Conservation (phyloP, 495 filamentous ascomycete genomes). For the Trypethelium eluteriae region DNA sequence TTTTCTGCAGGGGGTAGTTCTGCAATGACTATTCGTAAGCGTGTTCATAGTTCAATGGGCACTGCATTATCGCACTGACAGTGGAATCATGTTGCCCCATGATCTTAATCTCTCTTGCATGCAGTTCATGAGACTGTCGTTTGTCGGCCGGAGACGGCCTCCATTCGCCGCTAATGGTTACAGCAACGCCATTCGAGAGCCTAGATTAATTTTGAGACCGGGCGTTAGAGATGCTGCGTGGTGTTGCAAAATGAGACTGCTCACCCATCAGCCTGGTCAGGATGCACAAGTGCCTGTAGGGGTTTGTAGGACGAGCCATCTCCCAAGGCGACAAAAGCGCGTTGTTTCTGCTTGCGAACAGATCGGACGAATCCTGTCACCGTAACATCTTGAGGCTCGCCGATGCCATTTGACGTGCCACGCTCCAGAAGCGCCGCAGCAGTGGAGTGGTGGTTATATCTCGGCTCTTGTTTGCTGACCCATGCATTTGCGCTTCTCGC, state of each 20-base stretch:
- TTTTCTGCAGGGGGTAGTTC: constrained; percentile 88
- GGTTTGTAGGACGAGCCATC: constrained; percentile 78
- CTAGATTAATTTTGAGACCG: constrained; percentile 37
- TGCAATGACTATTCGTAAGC: constrained; percentile 32
- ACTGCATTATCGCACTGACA: constrained; percentile 31
- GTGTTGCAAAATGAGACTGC: constrained; percentile 30
- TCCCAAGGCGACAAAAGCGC: constrained; percentile 73
- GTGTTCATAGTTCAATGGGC: not conserved
- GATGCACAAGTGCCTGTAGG: constrained; percentile 74
- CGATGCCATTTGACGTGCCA: constrained; percentile 6
- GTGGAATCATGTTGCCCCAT: constrained; percentile 70
- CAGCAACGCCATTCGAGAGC: constrained; percentile 69
- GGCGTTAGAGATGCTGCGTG: constrained; percentile 13
- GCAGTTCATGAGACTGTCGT: constrained; percentile 72
- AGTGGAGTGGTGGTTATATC: not conserved
- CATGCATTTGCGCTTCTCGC: not conserved
- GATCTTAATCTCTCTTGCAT: constrained; percentile 57
- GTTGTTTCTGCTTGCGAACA: constrained; percentile 75
- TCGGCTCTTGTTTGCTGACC: not conserved
- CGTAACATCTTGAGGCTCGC: constrained; percentile 30
- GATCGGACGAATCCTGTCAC: constrained; percentile 77
- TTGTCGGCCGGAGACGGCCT: constrained; percentile 59
- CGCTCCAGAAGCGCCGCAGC: constrained; percentile 19
- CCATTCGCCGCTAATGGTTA: constrained; percentile 74
- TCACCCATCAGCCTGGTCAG: constrained; percentile 69